A percentile compares a stretch with the other conserved stretches of the same genome.
phyloP scores from a whole-genome alignment of 78 protist species.

The Carpediemonas membranifera region DNA sequence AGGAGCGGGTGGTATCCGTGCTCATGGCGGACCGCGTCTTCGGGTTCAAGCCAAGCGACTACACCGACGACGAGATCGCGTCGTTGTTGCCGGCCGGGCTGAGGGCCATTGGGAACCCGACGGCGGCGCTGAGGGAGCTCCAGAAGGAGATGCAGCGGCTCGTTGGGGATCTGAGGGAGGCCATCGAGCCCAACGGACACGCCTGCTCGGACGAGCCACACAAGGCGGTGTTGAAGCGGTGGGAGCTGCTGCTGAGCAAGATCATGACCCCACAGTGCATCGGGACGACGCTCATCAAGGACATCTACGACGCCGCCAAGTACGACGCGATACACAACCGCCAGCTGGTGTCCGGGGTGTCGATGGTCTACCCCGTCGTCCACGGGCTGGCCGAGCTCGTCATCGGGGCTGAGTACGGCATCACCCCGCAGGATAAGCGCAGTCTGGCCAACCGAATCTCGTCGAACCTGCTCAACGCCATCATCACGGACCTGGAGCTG shows the following conservation, averaged over 20 bases:
- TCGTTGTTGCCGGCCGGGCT: constrained; percentile 1
- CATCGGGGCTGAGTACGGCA: constrained; percentile 34
- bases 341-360: background rate
- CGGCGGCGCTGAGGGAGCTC: background rate
- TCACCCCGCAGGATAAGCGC: constrained; percentile 9
- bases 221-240: too few species aligned
- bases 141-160: background rate
- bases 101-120: constrained; percentile 1
- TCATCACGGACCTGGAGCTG: constrained; percentile 4
- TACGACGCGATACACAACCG: constrained; percentile 41
- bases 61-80: constrained; percentile 4
- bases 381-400: constrained; percentile 17
- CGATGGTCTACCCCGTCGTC: background rate
- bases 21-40: constrained; percentile 4
- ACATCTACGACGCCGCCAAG: constrained; percentile 41
- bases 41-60: constrained; percentile 4
- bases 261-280: too few species aligned
- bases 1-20: constrained; percentile 2
- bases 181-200: too few species aligned
- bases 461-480: constrained; percentile 6
- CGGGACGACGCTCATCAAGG: too few species aligned
- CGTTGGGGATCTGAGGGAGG: too few species aligned
- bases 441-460: constrained; percentile 6
- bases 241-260: too few species aligned
- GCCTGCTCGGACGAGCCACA: too few species aligned